Evolutionary conservation across 2,329 filamentous ascomycete species (phyloP), one percentile per base, ranked within the genome.

Genomic region (Exophiala phaeomuriformis): DNA sequence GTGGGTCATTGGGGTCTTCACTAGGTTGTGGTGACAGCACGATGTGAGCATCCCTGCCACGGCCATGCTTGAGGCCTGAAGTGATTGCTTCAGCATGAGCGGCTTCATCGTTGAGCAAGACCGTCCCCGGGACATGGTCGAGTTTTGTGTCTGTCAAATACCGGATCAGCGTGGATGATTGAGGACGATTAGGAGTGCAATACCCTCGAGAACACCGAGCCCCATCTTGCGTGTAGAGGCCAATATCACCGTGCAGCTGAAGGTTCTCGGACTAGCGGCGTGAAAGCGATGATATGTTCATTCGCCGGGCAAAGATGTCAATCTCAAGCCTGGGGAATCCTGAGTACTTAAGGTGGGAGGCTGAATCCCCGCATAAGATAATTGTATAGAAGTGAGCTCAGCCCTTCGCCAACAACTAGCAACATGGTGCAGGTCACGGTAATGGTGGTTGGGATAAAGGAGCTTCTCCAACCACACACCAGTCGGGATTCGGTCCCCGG

Each of bases 1-100:
- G 47, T 5, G 64, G 64, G 47, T 66, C 64, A 54, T 66, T 66
- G 28, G 64, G 64, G 41, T 66, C 62, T 10, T 55, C 58, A 44
- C 61, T 62, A 29, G 64, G 64, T 36, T 62, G 63, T 3, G 64
- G 64, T 12, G 64, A 62, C 10, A 66, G 49, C 28, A 63, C 47
- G 39, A 61, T 59, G 29, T 51, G 54, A 27, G 57, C 57, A 37
- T 60, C 44, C 1, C 48, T 28, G 29, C 61, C 57, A 39, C 49
- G 61, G 29, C 57, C 57, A 39, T 63, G 61, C 46, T 60, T 61
- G 4, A 60, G 44, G n/a, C 52, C 52, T 19, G 44, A 39, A 30
- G 53, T 59, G 47, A 57, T 51, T 12, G 48, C 57, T 46, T 53
- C 54, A 4, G 55, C 50, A 32, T 59, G 53, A 12, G 52, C 51